phyloP scores from a whole-genome alignment of 768 basidiomycete species.

The Pleurotus pulmonarius region DNA sequence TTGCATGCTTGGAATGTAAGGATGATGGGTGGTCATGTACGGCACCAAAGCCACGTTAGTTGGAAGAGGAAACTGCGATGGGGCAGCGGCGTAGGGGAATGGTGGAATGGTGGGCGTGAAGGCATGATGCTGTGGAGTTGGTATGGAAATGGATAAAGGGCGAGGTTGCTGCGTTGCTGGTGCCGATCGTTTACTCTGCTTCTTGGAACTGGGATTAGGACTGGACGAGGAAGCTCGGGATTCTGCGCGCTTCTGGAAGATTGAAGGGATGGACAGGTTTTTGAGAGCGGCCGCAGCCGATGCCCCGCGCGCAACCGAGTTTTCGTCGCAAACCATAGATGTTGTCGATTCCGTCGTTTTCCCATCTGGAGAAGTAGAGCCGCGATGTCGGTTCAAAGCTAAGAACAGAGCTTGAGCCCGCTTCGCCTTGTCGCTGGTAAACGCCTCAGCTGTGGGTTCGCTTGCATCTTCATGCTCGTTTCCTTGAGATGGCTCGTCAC shows the following conservation, averaged over 20 bases:
- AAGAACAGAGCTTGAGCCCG: constrained; percentile 39
- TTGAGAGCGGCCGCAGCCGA: neutral
- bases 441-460: neutral
- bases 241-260: constrained; percentile 8
- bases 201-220: neutral
- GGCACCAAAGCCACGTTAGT: neutral
- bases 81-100: neutral
- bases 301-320: constrained; percentile 7
- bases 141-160: neutral
- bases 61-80: neutral
- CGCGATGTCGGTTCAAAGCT: constrained; percentile 34
- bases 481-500: constrained; percentile 6
- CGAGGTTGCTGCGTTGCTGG: neutral
- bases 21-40: neutral
- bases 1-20: neutral
- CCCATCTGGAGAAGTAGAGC: constrained; percentile 26
- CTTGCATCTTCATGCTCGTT: neutral
- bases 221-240: constrained; percentile 3
- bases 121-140: neutral
- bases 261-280: neutral
- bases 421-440: constrained; percentile 29
- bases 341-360: constrained; percentile 23
- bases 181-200: neutral
- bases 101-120: neutral
- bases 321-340: constrained; percentile 5